Percentiles rank a stretch among this genome's conserved stretches.
These are phyloP conservation scores for Monotropa hypopitys DNA, from an alignment of 179 eudicot species.

Conservation along the genomic window DNA sequence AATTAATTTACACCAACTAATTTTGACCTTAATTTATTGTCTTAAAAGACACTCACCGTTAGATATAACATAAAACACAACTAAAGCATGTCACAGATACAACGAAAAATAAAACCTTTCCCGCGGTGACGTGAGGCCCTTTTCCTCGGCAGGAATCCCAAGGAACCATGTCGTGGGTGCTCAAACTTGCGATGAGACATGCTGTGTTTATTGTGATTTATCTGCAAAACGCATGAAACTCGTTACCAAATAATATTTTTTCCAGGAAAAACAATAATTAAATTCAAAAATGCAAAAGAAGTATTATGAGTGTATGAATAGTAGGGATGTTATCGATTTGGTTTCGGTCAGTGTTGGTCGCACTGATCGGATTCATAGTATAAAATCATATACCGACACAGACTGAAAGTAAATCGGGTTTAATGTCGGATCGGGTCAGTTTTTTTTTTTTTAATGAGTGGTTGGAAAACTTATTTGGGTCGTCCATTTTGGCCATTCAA, in stretches of 20 bases:
- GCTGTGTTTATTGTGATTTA: background rate
- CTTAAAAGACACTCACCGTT: too few species aligned
- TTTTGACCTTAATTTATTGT: too few species aligned
- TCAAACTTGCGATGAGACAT: constrained; percentile 40
- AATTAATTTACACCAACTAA: too few species aligned
- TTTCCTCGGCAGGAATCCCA: constrained; percentile 37
- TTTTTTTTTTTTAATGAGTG: too few species aligned
- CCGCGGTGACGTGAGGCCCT: constrained; percentile 32
- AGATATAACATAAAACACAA: background rate
- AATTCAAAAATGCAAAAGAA: background rate
- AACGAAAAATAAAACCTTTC: constrained; percentile 16
- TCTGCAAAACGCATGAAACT: constrained; percentile 19
- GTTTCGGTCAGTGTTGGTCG: too few species aligned
- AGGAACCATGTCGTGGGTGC: constrained; percentile 36
- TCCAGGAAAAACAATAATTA: background rate
- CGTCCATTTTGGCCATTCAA: too few species aligned
- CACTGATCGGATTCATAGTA: too few species aligned
- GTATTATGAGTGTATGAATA: background rate
- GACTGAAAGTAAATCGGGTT: too few species aligned
- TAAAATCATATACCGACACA: too few species aligned
- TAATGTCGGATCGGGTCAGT: too few species aligned
- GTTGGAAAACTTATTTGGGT: too few species aligned
- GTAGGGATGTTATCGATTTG: too few species aligned
- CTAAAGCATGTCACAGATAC: background rate
- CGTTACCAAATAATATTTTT: background rate